Evolutionary conservation across 129 eudicot genomes (phyloP).

Genomic region (Lactuca sativa): DNA sequence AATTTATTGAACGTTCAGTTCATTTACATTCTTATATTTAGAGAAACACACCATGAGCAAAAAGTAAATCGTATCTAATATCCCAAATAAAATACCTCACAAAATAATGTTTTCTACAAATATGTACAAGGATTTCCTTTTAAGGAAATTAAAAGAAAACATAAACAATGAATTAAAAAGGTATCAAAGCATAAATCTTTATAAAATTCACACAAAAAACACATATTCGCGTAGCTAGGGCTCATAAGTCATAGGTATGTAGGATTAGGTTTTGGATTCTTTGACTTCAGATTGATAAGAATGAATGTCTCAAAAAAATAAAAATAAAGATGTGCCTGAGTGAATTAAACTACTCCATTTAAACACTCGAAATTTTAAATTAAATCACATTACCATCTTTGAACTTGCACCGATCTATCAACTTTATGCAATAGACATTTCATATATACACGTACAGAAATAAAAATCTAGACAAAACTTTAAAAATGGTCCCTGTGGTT

Average conservation of each 20-base stretch:
- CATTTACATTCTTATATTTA: too few species aligned
- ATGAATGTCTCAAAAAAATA: slow-evolving; percentile 14
- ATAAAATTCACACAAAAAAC: slow-evolving; percentile 1
- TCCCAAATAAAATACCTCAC: too few species aligned
- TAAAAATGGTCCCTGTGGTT: too few species aligned
- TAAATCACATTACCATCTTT: slow-evolving; percentile 4
- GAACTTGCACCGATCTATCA: background rate
- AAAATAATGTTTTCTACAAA: too few species aligned
- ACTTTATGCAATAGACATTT: background rate
- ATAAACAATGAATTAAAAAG: background rate
- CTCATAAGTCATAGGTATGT: slow-evolving; percentile 15
- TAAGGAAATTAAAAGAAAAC: background rate
- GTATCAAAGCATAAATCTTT: background rate
- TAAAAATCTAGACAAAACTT: too few species aligned
- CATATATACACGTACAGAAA: slow-evolving; percentile 1
- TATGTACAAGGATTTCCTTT: too few species aligned
- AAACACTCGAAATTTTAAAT: background rate
- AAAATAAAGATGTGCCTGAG: background rate
- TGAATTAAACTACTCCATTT: background rate
- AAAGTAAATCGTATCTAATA: too few species aligned
- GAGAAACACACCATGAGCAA: too few species aligned
- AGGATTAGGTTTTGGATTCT: slow-evolving; percentile 17
- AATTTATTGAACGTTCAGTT: too few species aligned
- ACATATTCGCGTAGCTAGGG: background rate
- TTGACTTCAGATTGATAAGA: slow-evolving; percentile 7